These are phyloP conservation scores for Boletus austroedulis DNA, from an alignment of 1,284 basidiomycete species.

Conservation along the genomic window DNA sequence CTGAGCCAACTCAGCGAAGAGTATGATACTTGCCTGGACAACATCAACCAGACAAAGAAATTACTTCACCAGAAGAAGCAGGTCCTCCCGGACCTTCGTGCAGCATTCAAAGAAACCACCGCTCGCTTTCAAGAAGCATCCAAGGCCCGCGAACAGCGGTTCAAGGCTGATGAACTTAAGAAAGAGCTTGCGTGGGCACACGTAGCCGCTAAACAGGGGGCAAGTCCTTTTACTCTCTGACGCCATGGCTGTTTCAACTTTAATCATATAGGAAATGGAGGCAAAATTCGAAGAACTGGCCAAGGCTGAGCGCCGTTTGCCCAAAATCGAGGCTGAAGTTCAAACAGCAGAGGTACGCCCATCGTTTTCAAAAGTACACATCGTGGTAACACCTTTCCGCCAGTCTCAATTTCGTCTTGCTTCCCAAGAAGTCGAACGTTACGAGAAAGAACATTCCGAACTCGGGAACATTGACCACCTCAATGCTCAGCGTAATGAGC, in stretches of 20 bases:
- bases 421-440: slow-evolving; percentile 45
- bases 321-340: slow-evolving; percentile 50
- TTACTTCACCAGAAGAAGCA: slow-evolving; percentile 67
- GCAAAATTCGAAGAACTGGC: slow-evolving; percentile 51
- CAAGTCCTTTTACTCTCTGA: slow-evolving; percentile 24
- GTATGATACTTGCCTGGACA: slow-evolving; percentile 75
- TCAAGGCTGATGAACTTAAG: slow-evolving; percentile 68
- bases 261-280: slow-evolving; percentile 46
- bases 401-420: slow-evolving; percentile 43
- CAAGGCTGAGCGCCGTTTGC: slow-evolving; percentile 45
- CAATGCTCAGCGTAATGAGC: slow-evolving; percentile 40
- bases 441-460: slow-evolving; percentile 47
- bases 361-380: not conserved
- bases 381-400: not conserved
- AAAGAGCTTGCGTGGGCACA: slow-evolving; percentile 89
- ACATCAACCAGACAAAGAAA: slow-evolving; percentile 65
- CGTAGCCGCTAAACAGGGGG: slow-evolving; percentile 71
- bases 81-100: slow-evolving; percentile 70
- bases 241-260: not conserved
- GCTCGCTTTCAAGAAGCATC: slow-evolving; percentile 68
- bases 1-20: slow-evolving; percentile 85
- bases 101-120: slow-evolving; percentile 57
- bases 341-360: slow-evolving; percentile 47
- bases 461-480: slow-evolving; percentile 57
- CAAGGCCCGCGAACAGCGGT: slow-evolving; percentile 69